Base-by-base conservation (phyloP, 1,284 basidiomycete genomes). In the Tilletia horrida region DNA sequence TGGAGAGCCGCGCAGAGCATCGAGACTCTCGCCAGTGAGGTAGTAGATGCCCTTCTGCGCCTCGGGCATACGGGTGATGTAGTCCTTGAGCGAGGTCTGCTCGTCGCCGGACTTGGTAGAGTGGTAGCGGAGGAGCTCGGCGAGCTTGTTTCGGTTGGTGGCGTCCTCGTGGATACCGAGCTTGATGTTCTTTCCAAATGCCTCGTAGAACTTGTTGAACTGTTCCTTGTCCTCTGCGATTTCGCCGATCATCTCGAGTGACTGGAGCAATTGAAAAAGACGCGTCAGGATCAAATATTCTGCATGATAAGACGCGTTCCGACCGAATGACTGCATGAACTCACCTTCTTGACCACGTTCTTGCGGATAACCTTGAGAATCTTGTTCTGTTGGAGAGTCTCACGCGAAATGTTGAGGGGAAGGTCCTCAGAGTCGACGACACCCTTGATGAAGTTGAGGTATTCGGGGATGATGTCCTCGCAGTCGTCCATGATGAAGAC, bases 401-500 rank as follows among this genome's bases (percentile, higher is more conserved):
- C 96, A 86, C 96, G 94, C 68, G 95, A 98, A 84, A 99, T 97
- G 88, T 99, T 99, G 83, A 98, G 91, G 57, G 95, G 95, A 29
- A 99, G 89, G 85, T 99, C 95, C 86, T 99, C 96, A 45, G 95
- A 98, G 87, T 99, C 96, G 85, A 99, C 96, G 69, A 81, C 77
- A 73, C 85, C 93, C 88, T 97, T 97, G 85, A 97, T 89, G 83
- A 98, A 98, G 89, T 97, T 98, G 84, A 98, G 92, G 88, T 98
- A 99, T 85, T 98, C 96, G 80, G 96, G 96, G 82, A 98, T 97
- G 83, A 98, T 86, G 82, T 99, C 96, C 86, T 98, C 96, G 84
- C 94, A 97, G 86, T 99, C 95, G 85, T 99, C 95, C 91, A 96
- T 97, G 88, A 99, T 98, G 87, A 99, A 98, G 80, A 98, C 95